Evolutionary conservation across 495 filamentous ascomycete species (phyloP), one percentile per base, ranked within the genome.

Genomic region (Lasiosphaeria miniovina): DNA sequence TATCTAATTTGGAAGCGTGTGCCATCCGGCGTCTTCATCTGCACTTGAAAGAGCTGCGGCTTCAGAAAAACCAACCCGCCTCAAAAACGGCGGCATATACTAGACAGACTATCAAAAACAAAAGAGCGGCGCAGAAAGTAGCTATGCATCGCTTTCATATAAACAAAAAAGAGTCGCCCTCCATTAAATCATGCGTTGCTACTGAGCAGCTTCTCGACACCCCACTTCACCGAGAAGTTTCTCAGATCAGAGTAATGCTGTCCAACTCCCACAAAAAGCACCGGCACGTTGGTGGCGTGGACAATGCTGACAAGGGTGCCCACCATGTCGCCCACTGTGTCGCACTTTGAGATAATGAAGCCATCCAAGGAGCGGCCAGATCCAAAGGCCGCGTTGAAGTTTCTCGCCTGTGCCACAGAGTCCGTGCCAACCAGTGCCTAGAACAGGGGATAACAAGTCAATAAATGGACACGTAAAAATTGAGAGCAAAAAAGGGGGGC

Each of bases 311-410:
- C 94, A 62, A 98, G 74, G 4, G 91, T 96, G 35, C 94, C 94
- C 46, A 96, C 91, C 94, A 98, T 98, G 75, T 98, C 93, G 33
- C 94, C 94, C 48, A 98, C 94, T 1, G 94, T 98, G 75, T 98
- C 94, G 72, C 94, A 98, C 70, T 98, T 98, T 60, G 88, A 93
- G 67, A 98, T 96, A 65, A 98, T 96, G 68, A 98, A 98, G 3
- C 94, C 94, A 73, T 98, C 94, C 50, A 95, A 71, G 52, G 84
- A 84, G 62, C 91, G 82, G 35, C 84, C 89, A 3, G 82, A 78
- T 6, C 93, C 94, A 77, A 98, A 98, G 3, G 89, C 88, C 32
- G 86, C 83, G 68, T 97, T 97, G 79, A 98, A 98, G 67, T 96
- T 96, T 55, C 93, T 80, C 6, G 95, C 94, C 78, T 98, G 94